A percentile compares a stretch with the other conserved stretches of the same genome.
phyloP scores from a whole-genome alignment of 805 yeast genomes.

The Schizosaccharomyces octosporus region DNA sequence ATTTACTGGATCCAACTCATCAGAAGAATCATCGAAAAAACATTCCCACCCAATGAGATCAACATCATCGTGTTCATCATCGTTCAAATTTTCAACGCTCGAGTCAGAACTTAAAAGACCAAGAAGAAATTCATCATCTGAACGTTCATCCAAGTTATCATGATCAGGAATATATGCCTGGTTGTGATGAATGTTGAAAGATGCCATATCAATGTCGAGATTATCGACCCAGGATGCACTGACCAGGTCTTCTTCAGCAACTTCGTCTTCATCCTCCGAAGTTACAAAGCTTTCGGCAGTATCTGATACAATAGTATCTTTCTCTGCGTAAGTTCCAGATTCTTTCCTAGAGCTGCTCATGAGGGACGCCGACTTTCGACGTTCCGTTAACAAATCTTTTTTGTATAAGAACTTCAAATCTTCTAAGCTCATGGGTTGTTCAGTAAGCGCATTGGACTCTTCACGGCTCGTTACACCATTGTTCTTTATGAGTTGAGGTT shows the following conservation, averaged over 20 bases:
- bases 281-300: background rate
- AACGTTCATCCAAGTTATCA: background rate
- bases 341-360: background rate
- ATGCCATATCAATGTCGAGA: background rate
- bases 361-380: background rate
- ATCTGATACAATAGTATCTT: too few relatives aligned
- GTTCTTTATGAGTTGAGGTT: too few relatives aligned
- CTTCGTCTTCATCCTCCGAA: background rate
- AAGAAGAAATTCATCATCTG: background rate
- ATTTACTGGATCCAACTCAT: background rate
- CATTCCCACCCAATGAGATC: constrained; percentile 2
- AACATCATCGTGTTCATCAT: background rate
- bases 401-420: background rate
- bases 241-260: background rate
- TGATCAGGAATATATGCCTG: background rate
- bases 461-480: background rate
- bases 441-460: background rate
- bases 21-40: background rate
- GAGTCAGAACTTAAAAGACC: background rate
- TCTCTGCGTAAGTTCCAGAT: too few relatives aligned
- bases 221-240: background rate
- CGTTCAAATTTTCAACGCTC: background rate
- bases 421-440: background rate
- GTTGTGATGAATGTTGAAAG: background rate
- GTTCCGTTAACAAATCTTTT: background rate